Evolutionary conservation across 495 filamentous ascomycete species (phyloP).

Genomic region (Neurospora hispaniola): DNA sequence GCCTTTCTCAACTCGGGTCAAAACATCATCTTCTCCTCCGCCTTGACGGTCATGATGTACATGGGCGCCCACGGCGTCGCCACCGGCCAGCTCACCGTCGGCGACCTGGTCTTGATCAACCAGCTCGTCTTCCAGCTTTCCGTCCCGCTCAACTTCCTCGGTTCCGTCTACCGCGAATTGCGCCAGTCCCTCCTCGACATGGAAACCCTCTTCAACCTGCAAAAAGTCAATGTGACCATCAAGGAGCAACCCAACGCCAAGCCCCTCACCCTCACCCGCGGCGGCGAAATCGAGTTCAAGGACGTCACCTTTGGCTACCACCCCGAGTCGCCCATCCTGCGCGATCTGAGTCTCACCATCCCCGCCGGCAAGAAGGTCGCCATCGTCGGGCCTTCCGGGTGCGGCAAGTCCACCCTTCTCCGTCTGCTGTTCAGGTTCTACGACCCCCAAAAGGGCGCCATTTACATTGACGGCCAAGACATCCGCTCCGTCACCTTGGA

Average conservation of each 20-base stretch:
- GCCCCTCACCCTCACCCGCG: constrained; percentile 55
- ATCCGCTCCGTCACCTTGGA: constrained; percentile 73
- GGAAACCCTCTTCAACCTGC: constrained; percentile 98
- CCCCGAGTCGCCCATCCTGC: constrained; percentile 75
- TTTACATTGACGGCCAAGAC: constrained; percentile 89
- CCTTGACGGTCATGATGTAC: constrained; percentile 97
- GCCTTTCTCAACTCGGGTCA: constrained; percentile 96
- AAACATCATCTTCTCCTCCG: constrained; percentile 92
- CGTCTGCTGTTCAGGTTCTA: constrained; percentile 90
- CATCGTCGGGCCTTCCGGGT: constrained; percentile 89
- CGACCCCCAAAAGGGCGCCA: constrained; percentile 77
- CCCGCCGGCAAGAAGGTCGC: constrained; percentile 93
- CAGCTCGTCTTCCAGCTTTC: constrained; percentile 97
- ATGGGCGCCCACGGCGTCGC: constrained; percentile 83
- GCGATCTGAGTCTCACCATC: constrained; percentile 74
- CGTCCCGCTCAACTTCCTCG: constrained; percentile 90
- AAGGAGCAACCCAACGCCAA: constrained; percentile 65
- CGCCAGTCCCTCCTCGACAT: constrained; percentile 92
- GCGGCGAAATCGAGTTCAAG: constrained; percentile 86
- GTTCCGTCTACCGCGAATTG: constrained; percentile 90
- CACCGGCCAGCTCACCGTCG: constrained; percentile 72
- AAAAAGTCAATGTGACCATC: constrained; percentile 89
- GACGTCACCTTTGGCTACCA: constrained; percentile 94
- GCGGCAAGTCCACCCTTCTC: constrained; percentile 90
- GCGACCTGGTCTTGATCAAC: constrained; percentile 96